Evolutionary conservation across 257 asterid genomes (phyloP).

Genomic region (Coffea canephora): DNA sequence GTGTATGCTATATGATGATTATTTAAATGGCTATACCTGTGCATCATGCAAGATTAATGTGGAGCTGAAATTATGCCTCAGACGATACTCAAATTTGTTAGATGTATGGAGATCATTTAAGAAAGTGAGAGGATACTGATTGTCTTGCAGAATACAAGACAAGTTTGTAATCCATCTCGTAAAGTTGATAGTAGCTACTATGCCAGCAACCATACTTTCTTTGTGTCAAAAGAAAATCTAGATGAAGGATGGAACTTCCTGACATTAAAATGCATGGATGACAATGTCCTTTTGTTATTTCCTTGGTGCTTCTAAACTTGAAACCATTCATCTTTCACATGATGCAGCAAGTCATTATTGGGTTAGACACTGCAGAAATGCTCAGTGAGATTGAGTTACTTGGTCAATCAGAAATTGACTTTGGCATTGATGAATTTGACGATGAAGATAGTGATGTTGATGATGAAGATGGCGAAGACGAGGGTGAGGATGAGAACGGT

Average conservation of each 20-base stretch:
- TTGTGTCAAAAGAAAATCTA: neutral
- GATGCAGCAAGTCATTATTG: slow-evolving; percentile 93
- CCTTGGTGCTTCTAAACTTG: neutral
- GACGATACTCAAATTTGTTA: neutral
- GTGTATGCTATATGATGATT: no score
- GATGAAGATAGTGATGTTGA: slow-evolving; percentile 68
- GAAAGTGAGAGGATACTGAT: neutral
- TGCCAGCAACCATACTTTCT: neutral
- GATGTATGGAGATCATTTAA: neutral
- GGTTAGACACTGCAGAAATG: slow-evolving; percentile 86
- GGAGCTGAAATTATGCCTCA: neutral
- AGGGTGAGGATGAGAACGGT: slow-evolving; percentile 42
- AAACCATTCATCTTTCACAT: slow-evolving; percentile 24
- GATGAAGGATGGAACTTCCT: neutral
- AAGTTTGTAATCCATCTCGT: neutral
- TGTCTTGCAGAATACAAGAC: neutral
- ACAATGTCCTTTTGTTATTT: neutral
- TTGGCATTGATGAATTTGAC: slow-evolving; percentile 65
- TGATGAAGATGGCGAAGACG: slow-evolving; percentile 63
- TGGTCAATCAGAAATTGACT: slow-evolving; percentile 66
- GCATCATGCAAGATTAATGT: neutral
- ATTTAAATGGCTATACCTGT: neutral
- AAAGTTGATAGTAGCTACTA: neutral
- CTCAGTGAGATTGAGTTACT: slow-evolving; percentile 70
- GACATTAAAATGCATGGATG: neutral